Percentiles rank a stretch among this genome's conserved stretches.
These are phyloP conservation scores for Colletotrichum sidae DNA, from an alignment of 2,329 filamentous ascomycete genomes.

Conservation along the genomic window DNA sequence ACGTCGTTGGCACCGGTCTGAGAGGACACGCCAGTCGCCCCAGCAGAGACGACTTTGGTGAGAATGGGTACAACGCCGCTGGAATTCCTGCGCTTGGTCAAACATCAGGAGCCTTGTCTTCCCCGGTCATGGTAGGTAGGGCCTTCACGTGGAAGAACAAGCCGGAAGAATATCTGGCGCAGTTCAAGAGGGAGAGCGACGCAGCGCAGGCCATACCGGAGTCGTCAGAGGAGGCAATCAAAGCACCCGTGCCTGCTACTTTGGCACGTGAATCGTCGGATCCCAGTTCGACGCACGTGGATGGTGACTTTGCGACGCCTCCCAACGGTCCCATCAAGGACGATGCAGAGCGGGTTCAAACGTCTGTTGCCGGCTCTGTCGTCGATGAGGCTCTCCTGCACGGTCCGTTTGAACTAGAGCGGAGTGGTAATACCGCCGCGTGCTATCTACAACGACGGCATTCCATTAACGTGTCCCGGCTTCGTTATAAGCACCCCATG, in stretches of 20 bases:
- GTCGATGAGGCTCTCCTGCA: slow-evolving; percentile 70
- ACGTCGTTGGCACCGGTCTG: slow-evolving; percentile 76
- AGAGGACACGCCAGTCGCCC: slow-evolving; percentile 64
- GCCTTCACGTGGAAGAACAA: slow-evolving; percentile 74
- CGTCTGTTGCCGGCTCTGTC: slow-evolving; percentile 69
- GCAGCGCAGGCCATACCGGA: slow-evolving; percentile 19
- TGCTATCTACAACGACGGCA: slow-evolving; percentile 71
- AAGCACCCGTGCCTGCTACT: background rate
- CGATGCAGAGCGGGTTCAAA: slow-evolving; percentile 22
- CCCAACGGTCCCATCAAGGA: slow-evolving; percentile 26
- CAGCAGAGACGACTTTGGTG: slow-evolving; percentile 67
- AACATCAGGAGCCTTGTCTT: slow-evolving; percentile 45
- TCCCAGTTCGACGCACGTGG: slow-evolving; percentile 21
- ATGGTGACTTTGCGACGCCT: slow-evolving; percentile 18
- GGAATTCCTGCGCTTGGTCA: slow-evolving; percentile 51
- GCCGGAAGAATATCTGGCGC: slow-evolving; percentile 66
- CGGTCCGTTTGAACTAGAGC: slow-evolving; percentile 62
- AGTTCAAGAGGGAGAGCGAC: slow-evolving; percentile 34
- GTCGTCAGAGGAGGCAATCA: slow-evolving; percentile 19
- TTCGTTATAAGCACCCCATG: slow-evolving; percentile 45
- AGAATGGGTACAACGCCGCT: slow-evolving; percentile 47
- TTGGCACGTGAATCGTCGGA: slow-evolving; percentile 16
- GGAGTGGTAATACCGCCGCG: slow-evolving; percentile 55
- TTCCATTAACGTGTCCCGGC: slow-evolving; percentile 58
- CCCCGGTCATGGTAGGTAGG: slow-evolving; percentile 57